Conservation (phyloP, 75 land plant species). For the Sequoiadendron giganteum region DNA sequence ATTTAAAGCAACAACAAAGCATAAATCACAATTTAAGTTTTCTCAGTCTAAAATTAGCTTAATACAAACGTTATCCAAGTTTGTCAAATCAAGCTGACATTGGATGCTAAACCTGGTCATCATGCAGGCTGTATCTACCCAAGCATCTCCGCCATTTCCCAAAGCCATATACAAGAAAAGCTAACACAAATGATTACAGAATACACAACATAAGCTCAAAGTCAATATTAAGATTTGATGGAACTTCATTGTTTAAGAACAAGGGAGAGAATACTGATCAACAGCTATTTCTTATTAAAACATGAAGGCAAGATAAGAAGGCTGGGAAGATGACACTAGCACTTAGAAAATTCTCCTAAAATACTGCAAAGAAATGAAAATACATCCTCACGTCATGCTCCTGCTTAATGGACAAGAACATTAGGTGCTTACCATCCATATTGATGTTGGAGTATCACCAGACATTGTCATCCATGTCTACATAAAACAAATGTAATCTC, state of each 20-base stretch:
- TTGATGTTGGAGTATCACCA: conserved; percentile 8
- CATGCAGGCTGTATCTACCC: conserved; percentile 46
- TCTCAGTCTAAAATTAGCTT: neutral
- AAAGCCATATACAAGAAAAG: conserved; percentile 34
- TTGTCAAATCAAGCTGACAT: neutral
- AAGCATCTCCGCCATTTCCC: conserved; percentile 43
- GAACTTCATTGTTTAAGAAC: neutral
- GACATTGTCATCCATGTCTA: conserved; percentile 31
- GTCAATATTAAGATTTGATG: neutral
- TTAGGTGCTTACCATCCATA: conserved; percentile 9
- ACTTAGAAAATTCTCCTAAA: neutral
- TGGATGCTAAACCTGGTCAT: conserved; percentile 32
- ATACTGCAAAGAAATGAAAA: neutral
- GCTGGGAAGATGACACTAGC: no score
- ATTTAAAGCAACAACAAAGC: neutral
- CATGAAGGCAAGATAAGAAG: neutral
- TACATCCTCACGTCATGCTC: neutral
- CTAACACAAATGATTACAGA: conserved; percentile 16
- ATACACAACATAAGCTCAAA: neutral
- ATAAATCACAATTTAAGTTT: neutral
- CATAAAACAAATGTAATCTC: conserved; percentile 3
- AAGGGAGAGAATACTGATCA: neutral
- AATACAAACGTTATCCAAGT: neutral
- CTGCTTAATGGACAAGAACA: neutral
- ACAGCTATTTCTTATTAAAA: neutral